These are phyloP conservation scores for Colletotrichum sp. DNA, from an alignment of 2,329 filamentous ascomycete species.

Conservation along the genomic window DNA sequence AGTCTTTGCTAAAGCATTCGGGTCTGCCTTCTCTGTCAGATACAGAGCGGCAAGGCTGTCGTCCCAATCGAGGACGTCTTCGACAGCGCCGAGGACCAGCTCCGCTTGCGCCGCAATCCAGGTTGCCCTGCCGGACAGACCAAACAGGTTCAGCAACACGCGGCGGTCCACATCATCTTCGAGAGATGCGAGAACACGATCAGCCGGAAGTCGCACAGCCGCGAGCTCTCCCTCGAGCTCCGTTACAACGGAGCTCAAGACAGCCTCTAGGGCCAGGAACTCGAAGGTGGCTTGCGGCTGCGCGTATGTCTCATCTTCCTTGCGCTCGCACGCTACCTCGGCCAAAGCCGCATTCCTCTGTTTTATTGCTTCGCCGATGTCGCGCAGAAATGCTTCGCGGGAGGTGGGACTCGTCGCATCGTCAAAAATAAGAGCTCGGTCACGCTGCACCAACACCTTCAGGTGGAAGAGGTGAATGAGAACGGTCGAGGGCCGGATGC, in stretches of 20 bases:
- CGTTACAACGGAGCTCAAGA: conserved; percentile 89
- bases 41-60: conserved; percentile 97
- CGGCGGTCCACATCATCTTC: conserved; percentile 97
- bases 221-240: conserved; percentile 94
- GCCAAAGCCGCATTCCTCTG: not conserved
- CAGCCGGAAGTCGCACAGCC: conserved; percentile 88
- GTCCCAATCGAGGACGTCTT: conserved; percentile 93
- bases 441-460: conserved; percentile 91
- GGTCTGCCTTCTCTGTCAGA: conserved; percentile 82
- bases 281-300: conserved; percentile 80
- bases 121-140: conserved; percentile 91
- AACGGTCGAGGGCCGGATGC: conserved; percentile 90
- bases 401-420: conserved; percentile 92
- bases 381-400: conserved; percentile 96
- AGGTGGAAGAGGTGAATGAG: conserved; percentile 93
- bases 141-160: conserved; percentile 86
- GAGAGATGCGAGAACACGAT: conserved; percentile 83
- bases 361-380: conserved; percentile 74
- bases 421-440: conserved; percentile 93
- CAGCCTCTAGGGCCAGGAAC: conserved; percentile 92
- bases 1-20: conserved; percentile 69
- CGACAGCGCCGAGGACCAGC: conserved; percentile 90
- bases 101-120: conserved; percentile 97
- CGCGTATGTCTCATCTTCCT: conserved; percentile 62
- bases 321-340: conserved; percentile 69